phyloP scores from a whole-genome alignment of 371 early-diverging fungal species.

The Haplosporangium sp. region DNA sequence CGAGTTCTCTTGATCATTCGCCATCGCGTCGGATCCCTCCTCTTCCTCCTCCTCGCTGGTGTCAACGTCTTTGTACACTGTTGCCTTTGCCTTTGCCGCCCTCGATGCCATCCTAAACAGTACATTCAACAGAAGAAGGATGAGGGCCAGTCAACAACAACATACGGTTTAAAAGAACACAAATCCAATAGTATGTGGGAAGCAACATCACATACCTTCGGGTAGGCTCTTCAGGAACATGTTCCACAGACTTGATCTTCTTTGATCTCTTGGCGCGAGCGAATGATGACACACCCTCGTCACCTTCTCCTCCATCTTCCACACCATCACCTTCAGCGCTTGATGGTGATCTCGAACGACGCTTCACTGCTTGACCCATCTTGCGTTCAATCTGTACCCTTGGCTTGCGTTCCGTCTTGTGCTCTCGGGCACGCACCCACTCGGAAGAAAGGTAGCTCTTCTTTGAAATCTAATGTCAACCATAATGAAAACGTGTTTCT shows the following conservation, averaged over 20 bases:
- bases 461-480: constrained; percentile 27
- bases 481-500: background rate
- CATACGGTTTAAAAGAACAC: background rate
- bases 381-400: constrained; percentile 18
- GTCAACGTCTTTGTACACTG: constrained; percentile 30
- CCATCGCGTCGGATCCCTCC: constrained; percentile 8
- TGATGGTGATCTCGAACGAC: constrained; percentile 43
- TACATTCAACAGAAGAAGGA: background rate
- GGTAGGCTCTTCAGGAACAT: constrained; percentile 24
- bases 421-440: constrained; percentile 45
- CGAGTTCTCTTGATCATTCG: background rate
- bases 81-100: constrained; percentile 38
- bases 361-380: constrained; percentile 51
- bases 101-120: constrained; percentile 46
- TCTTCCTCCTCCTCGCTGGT: constrained; percentile 23
- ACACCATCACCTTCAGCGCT: constrained; percentile 8
- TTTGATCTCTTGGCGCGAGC: constrained; percentile 30
- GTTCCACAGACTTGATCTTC: constrained; percentile 21
- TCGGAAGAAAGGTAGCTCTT: constrained; percentile 33
- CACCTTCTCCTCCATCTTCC: constrained; percentile 5
- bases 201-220: constrained; percentile 19
- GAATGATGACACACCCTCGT: background rate
- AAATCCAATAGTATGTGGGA: background rate
- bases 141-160: background rate
- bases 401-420: constrained; percentile 33